Evolutionary conservation across 768 basidiomycete genomes (phyloP).

Genomic region (Chlorophyllum brunneum): DNA sequence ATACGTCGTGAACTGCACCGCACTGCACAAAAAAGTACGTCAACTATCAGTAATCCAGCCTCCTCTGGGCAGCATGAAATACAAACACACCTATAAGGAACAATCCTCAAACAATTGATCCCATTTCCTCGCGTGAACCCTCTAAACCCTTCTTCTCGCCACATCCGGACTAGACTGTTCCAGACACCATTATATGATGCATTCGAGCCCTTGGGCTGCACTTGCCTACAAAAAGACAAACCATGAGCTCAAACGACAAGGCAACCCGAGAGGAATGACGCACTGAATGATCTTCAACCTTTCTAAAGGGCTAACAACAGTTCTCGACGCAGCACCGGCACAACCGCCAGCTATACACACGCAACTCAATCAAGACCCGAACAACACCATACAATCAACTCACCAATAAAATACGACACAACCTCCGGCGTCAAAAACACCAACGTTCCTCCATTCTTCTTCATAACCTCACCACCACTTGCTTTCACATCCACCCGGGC

Average conservation of each 20-base stretch:
- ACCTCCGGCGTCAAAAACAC: conserved; percentile 34
- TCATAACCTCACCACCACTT: conserved; percentile 10
- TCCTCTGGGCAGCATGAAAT: conserved; percentile 12
- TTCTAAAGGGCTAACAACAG: conserved; percentile 90
- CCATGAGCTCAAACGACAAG: neutral
- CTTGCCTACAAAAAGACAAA: conserved; percentile 58
- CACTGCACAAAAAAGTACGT: conserved; percentile 34
- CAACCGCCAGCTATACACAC: conserved; percentile 45
- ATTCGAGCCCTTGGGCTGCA: conserved; percentile 66
- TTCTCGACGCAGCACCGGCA: conserved; percentile 72
- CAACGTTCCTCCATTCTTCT: conserved; percentile 10
- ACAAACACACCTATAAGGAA: conserved; percentile 68
- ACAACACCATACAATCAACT: conserved; percentile 9
- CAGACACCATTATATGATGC: conserved; percentile 82
- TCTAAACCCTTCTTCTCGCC: conserved; percentile 88
- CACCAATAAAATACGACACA: conserved; percentile 42
- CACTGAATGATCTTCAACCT: conserved; percentile 96
- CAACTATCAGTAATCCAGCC: neutral
- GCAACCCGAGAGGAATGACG: conserved; percentile 31
- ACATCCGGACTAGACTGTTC: conserved; percentile 83
- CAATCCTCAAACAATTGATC: conserved; percentile 88
- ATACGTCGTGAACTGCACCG: conserved; percentile 85
- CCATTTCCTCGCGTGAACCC: conserved; percentile 94
- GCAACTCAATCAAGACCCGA: neutral
- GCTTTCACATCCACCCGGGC: neutral